Evolutionary conservation across 129 eudicot species (phyloP).

Genomic region (Chrysanthemum seticuspe): DNA sequence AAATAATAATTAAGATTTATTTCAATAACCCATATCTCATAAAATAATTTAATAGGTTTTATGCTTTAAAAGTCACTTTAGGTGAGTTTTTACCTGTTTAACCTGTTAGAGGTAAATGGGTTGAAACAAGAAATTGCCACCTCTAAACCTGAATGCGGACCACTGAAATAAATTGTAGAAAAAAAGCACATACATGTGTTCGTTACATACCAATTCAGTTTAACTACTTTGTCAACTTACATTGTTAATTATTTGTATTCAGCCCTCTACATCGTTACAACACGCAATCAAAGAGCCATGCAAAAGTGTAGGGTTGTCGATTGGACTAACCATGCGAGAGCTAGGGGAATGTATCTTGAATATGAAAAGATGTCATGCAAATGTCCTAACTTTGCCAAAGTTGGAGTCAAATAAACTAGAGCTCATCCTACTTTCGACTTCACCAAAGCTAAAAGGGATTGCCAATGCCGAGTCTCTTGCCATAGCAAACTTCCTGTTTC

Average conservation of each 20-base stretch:
- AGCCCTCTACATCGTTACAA: conserved; percentile 47
- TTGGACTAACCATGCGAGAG: conserved; percentile 54
- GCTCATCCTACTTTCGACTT: conserved; percentile 30
- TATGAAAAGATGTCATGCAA: conserved; percentile 57
- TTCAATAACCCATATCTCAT: too few relatives aligned
- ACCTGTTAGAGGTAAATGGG: too few relatives aligned
- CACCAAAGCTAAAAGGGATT: conserved; percentile 30
- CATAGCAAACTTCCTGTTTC: conserved; percentile 48
- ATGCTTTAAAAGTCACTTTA: too few relatives aligned
- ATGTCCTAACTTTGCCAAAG: conserved; percentile 40
- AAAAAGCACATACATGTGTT: not conserved
- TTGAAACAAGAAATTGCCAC: too few relatives aligned
- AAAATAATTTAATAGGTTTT: too few relatives aligned
- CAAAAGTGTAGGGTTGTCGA: conserved; percentile 38
- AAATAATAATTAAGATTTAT: too few relatives aligned
- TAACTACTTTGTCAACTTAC: not conserved
- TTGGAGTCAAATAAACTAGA: conserved; percentile 49
- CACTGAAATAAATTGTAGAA: not conserved
- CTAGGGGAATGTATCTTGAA: conserved; percentile 58
- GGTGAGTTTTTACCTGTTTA: too few relatives aligned
- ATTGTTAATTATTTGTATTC: conserved; percentile 22
- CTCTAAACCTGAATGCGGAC: not conserved
- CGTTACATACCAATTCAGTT: not conserved
- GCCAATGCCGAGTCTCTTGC: conserved; percentile 48
- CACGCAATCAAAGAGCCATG: conserved; percentile 56